Evolutionary conservation across 306 rosid species (phyloP).

Genomic region (Acmispon strigosus): DNA sequence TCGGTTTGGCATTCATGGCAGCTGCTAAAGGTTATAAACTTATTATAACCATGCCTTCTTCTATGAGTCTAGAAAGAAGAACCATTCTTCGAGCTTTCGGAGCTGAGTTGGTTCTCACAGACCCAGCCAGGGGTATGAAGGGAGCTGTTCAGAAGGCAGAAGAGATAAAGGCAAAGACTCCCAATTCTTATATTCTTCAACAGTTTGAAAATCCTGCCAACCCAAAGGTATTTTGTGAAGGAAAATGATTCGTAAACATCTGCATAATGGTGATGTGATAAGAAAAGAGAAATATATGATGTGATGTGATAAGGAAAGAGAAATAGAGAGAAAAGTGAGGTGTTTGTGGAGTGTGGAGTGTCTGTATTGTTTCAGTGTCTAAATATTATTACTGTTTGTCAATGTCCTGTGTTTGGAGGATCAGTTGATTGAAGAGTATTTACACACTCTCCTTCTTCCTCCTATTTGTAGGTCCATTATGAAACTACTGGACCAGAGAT

Average conservation of each 20-base stretch:
- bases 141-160: conserved; percentile 87
- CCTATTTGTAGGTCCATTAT: conserved; percentile 57
- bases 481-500: conserved; percentile 95
- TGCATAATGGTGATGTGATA: too few species aligned
- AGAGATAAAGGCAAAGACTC: conserved; percentile 69
- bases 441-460: not conserved
- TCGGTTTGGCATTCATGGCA: conserved; percentile 87
- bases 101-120: conserved; percentile 84
- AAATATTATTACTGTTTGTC: not conserved
- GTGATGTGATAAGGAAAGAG: too few species aligned
- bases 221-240: conserved; percentile 49
- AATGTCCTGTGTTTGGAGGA: not conserved
- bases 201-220: conserved; percentile 91
- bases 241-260: too few species aligned
- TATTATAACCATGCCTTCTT: conserved; percentile 81
- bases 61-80: conserved; percentile 91
- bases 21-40: conserved; percentile 90
- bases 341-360: too few species aligned
- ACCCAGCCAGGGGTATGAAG: conserved; percentile 89
- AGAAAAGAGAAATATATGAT: too few species aligned
- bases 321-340: too few species aligned
- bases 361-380: too few species aligned
- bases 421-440: conserved; percentile 11
- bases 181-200: conserved; percentile 73
- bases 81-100: conserved; percentile 81